Evolutionary conservation across 192 early-diverging fungal species (phyloP).

Genomic region (Podila epigama): DNA sequence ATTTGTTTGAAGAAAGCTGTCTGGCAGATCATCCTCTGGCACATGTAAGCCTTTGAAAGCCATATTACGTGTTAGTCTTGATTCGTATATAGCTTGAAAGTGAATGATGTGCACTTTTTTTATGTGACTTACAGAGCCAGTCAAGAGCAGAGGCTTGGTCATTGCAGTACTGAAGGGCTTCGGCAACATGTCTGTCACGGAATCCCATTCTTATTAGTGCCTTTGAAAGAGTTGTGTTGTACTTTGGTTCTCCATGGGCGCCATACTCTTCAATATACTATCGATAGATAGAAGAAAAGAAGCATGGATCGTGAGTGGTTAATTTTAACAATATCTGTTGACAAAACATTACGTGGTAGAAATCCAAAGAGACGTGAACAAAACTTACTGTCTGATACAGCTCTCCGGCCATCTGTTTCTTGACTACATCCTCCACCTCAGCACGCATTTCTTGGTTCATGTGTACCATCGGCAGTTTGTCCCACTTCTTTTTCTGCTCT

Average conservation of each 20-base stretch:
- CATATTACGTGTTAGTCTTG: neutral
- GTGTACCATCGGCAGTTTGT: slow-evolving; percentile 67
- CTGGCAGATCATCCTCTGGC: slow-evolving; percentile 82
- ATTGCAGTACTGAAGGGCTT: slow-evolving; percentile 69
- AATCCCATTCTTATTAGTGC: slow-evolving; percentile 73
- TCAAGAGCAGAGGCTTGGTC: slow-evolving; percentile 67
- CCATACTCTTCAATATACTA: slow-evolving; percentile 51
- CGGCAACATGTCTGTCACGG: slow-evolving; percentile 70
- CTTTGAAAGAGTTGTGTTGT: slow-evolving; percentile 38
- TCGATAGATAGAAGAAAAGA: neutral
- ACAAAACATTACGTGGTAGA: too few species aligned
- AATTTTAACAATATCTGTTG: too few species aligned
- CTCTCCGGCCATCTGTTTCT: slow-evolving; percentile 51
- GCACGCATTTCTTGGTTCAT: slow-evolving; percentile 69
- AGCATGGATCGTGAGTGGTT: neutral
- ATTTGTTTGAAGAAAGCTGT: slow-evolving; percentile 56
- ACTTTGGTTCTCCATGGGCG: slow-evolving; percentile 29
- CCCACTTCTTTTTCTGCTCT: slow-evolving; percentile 61
- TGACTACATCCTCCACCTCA: slow-evolving; percentile 72
- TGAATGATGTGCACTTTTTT: neutral
- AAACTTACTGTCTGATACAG: slow-evolving; percentile 36
- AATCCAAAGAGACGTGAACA: neutral
- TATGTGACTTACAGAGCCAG: slow-evolving; percentile 75
- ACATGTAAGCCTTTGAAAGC: slow-evolving; percentile 70
- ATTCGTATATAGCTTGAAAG: neutral